Base-by-base conservation (phyloP, 148 eudicot species). In the Camellia sinensis region DNA sequence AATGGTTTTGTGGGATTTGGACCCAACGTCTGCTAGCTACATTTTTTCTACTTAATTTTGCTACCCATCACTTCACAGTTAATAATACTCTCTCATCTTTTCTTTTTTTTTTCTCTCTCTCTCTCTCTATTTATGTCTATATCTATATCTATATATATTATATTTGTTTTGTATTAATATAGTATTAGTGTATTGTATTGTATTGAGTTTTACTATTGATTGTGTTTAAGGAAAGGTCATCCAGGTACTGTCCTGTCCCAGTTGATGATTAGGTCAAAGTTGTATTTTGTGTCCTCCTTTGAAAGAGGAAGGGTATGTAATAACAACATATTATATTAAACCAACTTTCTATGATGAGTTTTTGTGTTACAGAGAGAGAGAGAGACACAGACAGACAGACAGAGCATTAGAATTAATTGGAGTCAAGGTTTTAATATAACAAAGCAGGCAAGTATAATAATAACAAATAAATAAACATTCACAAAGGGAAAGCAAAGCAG, bases 1-100 rank as follows among this genome's bases (percentile, higher is more conserved):
- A 91, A 84, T 82, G 97, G 96, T 0, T 89, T 86, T 83, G 86
- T 93, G 37, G 98, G 98, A 59, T 95, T 95, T 82, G 98, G 98
- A 15, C 98, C 98, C 64, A 93, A 92, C 68, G 87, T 91, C 18
- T 95, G 98, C 83, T 95, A 72, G 84, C 40, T 67, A 9, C 17
- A 43, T 29, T 17, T 40, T 5, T 18, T 6, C 41, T 40, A 67
- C 48, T 41, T 45, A 67, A 67, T 67, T 67, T 67, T 67, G 71
- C 71, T 61, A 56, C 50, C 13, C 21, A 10, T 29, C 11, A 9
- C 41, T 40, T 37, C 11, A 56, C 18, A 73, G 29, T 43, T 78
- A 29, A 1, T 9, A 13, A 54, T 78, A 64, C 37, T 29, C 37
- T 29, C 37, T 29, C 37, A 22, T 22, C 29, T 22, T n/a, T n/a